These are phyloP conservation scores for Penicillium ochrochloron DNA, from an alignment of 495 filamentous ascomycete genomes.

Conservation along the genomic window DNA sequence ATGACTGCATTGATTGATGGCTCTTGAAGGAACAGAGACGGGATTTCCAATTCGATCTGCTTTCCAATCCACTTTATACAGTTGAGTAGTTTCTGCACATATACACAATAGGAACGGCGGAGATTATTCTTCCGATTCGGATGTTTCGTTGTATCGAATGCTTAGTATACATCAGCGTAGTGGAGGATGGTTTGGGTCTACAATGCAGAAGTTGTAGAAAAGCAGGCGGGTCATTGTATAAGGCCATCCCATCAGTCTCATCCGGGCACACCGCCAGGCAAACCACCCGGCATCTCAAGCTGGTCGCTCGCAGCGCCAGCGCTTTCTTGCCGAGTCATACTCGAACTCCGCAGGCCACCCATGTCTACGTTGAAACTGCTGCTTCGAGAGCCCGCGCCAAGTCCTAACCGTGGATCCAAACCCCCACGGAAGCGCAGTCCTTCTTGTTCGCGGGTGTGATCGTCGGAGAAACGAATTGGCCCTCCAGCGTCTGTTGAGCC, in stretches of 20 bases:
- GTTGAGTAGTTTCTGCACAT: not conserved
- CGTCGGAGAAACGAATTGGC: slow-evolving; percentile 31
- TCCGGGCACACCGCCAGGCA: slow-evolving; percentile 32
- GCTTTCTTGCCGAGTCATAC: slow-evolving; percentile 43
- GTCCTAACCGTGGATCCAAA: slow-evolving; percentile 36
- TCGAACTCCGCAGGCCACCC: slow-evolving; percentile 41
- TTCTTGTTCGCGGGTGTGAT: slow-evolving; percentile 33
- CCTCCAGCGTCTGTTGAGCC: slow-evolving; percentile 36
- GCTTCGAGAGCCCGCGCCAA: slow-evolving; percentile 42
- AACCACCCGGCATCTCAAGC: slow-evolving; percentile 41
- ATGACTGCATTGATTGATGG: slow-evolving; percentile 24
- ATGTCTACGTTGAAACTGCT: slow-evolving; percentile 48
- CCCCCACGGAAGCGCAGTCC: slow-evolving; percentile 45
- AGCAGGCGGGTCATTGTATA: not conserved
- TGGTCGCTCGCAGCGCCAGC: slow-evolving; percentile 35
- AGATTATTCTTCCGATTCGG: not conserved
- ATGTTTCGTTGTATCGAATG: slow-evolving; percentile 1
- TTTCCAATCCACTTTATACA: not conserved
- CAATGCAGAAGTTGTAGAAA: slow-evolving; percentile 9
- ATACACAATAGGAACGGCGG: not conserved
- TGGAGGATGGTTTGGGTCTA: not conserved
- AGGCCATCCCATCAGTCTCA: slow-evolving; percentile 9
- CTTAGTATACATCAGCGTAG: slow-evolving; percentile 6
- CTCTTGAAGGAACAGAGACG: not conserved
- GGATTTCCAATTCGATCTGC: not conserved